Conservation (phyloP, 2,329 filamentous ascomycete genomes). For the Cladobotryum mycophilum region DNA sequence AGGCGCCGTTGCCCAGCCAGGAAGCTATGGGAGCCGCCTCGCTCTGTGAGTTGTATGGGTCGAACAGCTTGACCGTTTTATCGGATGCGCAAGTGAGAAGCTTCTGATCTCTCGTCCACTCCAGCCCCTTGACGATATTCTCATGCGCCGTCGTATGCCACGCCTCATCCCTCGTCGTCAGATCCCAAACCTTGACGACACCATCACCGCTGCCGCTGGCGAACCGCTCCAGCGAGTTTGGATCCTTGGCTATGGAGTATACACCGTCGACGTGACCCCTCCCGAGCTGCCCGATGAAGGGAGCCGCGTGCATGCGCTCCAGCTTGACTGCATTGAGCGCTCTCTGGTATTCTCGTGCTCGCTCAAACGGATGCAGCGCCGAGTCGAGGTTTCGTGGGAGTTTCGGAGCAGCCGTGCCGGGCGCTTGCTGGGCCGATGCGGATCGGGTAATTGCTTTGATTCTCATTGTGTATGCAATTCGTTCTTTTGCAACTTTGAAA, state of each 20-base stretch:
- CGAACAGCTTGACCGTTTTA: conserved; percentile 81
- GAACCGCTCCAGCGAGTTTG: conserved; percentile 64
- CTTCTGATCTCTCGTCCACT: conserved; percentile 81
- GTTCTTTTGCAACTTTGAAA: background rate
- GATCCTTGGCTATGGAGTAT: conserved; percentile 76
- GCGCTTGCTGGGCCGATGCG: conserved; percentile 56
- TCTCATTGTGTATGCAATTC: conserved; percentile 39
- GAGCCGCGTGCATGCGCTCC: conserved; percentile 76
- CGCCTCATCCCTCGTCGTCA: conserved; percentile 64
- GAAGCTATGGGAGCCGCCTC: conserved; percentile 70
- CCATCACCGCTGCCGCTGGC: conserved; percentile 88
- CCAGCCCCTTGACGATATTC: conserved; percentile 86
- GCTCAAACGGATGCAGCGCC: conserved; percentile 82
- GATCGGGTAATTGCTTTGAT: conserved; percentile 63
- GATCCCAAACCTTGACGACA: conserved; percentile 86
- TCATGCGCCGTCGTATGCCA: conserved; percentile 82
- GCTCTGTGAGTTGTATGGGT: conserved; percentile 70
- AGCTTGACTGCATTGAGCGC: conserved; percentile 76
- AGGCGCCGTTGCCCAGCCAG: conserved; percentile 77
- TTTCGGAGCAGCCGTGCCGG: conserved; percentile 59
- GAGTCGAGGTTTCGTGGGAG: conserved; percentile 72
- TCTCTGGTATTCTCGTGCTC: conserved; percentile 65
- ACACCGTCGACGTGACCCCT: conserved; percentile 84
- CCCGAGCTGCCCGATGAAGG: conserved; percentile 79
- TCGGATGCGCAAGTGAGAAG: conserved; percentile 84